Conservation (phyloP, 768 basidiomycete species). For the Hygrophorus russula region DNA sequence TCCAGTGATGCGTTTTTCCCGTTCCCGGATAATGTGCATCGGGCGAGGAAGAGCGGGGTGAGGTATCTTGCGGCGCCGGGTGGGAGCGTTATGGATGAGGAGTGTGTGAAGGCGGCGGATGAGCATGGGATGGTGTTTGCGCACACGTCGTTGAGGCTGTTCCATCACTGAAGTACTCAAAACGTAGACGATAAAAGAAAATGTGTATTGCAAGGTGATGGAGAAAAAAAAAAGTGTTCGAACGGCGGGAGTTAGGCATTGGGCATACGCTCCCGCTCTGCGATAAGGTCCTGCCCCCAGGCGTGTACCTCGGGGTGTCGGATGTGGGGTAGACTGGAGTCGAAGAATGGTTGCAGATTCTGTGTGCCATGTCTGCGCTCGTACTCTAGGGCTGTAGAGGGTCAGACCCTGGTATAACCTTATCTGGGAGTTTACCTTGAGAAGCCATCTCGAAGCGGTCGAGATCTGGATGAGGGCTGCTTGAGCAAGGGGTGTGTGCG, state of each 20-base stretch:
- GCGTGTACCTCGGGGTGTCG: constrained; percentile 58
- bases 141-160: constrained; percentile 78
- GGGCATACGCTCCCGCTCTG: constrained; percentile 31
- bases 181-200: too few relatives aligned
- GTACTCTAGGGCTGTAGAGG: constrained; percentile 54
- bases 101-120: constrained; percentile 94
- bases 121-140: constrained; percentile 88
- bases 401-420: not conserved
- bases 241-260: not conserved
- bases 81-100: constrained; percentile 95
- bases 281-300: constrained; percentile 54
- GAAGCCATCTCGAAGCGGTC: constrained; percentile 84
- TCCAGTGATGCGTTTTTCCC: constrained; percentile 99
- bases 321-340: constrained; percentile 65
- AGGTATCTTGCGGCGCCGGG: constrained; percentile 84
- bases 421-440: constrained; percentile 39
- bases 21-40: constrained; percentile 95
- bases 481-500: not conserved
- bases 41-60: constrained; percentile 86
- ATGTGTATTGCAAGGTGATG: not conserved
- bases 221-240: not conserved
- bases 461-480: constrained; percentile 40
- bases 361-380: constrained; percentile 38
- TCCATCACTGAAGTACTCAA: constrained; percentile 61
- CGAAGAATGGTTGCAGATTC: constrained; percentile 67